Evolutionary conservation across 371 early-diverging fungal genomes (phyloP).

Genomic region (Mortierella sp.): DNA sequence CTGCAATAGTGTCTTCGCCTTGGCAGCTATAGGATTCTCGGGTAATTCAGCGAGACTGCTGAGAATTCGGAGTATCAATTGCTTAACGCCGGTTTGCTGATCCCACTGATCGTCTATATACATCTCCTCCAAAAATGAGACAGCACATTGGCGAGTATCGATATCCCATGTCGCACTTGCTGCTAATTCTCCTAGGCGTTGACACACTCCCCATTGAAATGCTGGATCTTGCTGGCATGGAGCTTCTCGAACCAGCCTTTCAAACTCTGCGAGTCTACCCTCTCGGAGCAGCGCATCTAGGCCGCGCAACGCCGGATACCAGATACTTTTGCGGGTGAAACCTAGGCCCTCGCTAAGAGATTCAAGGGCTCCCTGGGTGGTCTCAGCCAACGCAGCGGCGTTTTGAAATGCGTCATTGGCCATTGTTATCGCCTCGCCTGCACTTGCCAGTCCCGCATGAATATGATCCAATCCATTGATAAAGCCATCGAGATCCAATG

Average conservation of each 20-base stretch:
- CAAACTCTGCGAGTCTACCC: slow-evolving; percentile 14
- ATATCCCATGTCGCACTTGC: slow-evolving; percentile 9
- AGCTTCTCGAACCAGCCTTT: slow-evolving; percentile 7
- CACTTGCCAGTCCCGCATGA: too few species aligned
- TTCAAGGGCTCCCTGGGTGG: too few species aligned
- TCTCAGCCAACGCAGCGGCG: too few species aligned
- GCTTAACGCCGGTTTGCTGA: slow-evolving; percentile 7
- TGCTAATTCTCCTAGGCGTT: slow-evolving; percentile 18
- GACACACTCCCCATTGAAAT: slow-evolving; percentile 25
- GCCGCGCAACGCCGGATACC: slow-evolving; percentile 22
- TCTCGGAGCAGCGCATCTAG: slow-evolving; percentile 2
- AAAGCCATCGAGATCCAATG: too few species aligned
- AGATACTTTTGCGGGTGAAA: not conserved
- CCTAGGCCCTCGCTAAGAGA: too few species aligned
- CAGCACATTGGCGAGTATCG: not conserved
- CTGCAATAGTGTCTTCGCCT: too few species aligned
- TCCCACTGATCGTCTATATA: slow-evolving; percentile 14
- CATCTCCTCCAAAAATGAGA: too few species aligned
- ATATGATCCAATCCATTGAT: too few species aligned
- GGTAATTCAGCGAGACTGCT: not conserved
- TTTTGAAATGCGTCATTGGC: too few species aligned
- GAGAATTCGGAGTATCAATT: slow-evolving; percentile 13
- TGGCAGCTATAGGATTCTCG: not conserved
- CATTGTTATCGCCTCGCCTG: too few species aligned
- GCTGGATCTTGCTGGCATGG: slow-evolving; percentile 7